Percentiles rank a stretch among this genome's conserved stretches.
phyloP scores from a whole-genome alignment of 768 basidiomycete genomes.

The Paxillus involutus region DNA sequence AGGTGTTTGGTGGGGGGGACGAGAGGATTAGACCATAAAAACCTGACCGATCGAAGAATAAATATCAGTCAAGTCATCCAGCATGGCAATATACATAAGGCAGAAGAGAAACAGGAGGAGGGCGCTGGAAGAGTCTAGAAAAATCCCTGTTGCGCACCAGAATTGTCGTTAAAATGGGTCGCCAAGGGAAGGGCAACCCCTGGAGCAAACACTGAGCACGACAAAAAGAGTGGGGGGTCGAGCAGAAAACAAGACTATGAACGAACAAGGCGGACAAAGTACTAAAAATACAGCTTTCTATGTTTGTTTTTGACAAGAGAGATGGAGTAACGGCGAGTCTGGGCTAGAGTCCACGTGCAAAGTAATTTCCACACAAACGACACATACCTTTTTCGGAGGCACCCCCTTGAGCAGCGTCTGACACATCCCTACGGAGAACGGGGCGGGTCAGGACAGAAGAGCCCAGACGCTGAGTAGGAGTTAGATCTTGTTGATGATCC shows the following conservation, averaged over 20 bases:
- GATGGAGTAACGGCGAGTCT: neutral
- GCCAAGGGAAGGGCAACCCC: neutral
- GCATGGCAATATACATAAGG: neutral
- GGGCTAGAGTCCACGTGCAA: conserved; percentile 7
- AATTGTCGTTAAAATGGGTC: neutral
- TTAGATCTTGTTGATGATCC: neutral
- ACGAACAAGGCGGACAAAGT: neutral
- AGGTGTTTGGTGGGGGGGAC: neutral
- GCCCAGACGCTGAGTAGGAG: neutral
- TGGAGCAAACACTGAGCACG: neutral
- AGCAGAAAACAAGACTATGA: neutral
- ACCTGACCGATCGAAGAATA: conserved; percentile 3
- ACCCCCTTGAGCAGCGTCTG: neutral
- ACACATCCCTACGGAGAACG: neutral
- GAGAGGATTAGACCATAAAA: neutral
- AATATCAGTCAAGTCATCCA: neutral
- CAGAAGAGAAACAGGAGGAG: neutral
- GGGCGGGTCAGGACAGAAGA: neutral
- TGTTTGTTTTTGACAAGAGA: neutral
- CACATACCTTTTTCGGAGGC: conserved; percentile 18
- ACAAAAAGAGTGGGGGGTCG: neutral
- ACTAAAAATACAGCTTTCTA: neutral
- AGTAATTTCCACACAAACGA: conserved; percentile 9
- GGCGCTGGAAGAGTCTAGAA: conserved; percentile 4
- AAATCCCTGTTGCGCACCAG: too few species aligned